These are phyloP conservation scores for Hibiscus tridactylites DNA, from an alignment of 345 rosid genomes.

Conservation along the genomic window DNA sequence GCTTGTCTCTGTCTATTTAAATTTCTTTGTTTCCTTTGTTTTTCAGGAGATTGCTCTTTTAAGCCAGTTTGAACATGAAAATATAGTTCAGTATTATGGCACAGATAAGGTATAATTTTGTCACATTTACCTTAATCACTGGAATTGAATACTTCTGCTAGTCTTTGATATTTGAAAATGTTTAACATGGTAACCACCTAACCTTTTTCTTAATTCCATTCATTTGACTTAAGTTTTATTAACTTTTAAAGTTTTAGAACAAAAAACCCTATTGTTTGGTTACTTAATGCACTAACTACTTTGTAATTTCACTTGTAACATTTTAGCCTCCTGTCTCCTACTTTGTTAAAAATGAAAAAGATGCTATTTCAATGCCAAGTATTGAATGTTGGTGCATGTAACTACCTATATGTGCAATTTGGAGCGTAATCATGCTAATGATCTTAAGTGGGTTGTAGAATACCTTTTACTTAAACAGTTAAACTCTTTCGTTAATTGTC, in stretches of 20 bases:
- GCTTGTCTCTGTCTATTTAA: neutral
- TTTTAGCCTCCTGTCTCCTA: neutral
- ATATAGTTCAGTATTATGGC: conserved; percentile 75
- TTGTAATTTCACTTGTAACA: neutral
- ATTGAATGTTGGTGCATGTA: neutral
- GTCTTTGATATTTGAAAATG: neutral
- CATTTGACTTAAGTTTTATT: neutral
- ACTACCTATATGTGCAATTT: neutral
- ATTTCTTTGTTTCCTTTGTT: neutral
- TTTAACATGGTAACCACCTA: neutral
- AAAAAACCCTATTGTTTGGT: neutral
- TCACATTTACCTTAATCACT: neutral
- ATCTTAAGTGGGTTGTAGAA: neutral
- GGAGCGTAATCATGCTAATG: neutral
- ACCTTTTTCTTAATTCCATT: neutral
- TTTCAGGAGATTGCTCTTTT: conserved; percentile 78
- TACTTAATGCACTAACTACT: neutral
- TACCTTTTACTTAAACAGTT: neutral
- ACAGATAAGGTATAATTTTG: conserved; percentile 55
- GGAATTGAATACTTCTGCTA: neutral
- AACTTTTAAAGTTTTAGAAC: neutral
- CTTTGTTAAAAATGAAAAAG: neutral
- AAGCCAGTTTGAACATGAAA: conserved; percentile 81
- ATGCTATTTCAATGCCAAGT: neutral
- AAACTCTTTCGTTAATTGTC: neutral